These are phyloP conservation scores for Cladosporium sp. DNA, from an alignment of 2,329 filamentous ascomycete species.

Conservation along the genomic window DNA sequence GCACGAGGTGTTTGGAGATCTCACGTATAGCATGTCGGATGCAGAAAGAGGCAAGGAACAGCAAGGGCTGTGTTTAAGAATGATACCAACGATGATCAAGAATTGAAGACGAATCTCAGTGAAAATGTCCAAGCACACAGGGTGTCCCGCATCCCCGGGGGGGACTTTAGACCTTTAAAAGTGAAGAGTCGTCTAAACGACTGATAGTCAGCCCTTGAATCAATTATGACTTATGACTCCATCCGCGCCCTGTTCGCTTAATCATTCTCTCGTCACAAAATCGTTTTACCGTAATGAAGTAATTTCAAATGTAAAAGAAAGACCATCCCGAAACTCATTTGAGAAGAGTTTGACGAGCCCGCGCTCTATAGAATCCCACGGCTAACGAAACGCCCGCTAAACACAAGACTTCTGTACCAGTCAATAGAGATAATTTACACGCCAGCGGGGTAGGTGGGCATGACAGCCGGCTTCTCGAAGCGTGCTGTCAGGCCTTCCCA, in stretches of 20 bases:
- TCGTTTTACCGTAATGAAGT: not conserved
- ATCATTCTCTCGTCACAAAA: not conserved
- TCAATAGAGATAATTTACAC: slow-evolving; percentile 2
- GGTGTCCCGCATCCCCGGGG: too few relatives aligned
- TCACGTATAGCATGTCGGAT: too few relatives aligned
- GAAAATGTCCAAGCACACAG: too few relatives aligned
- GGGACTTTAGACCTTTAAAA: not conserved
- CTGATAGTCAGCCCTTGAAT: not conserved
- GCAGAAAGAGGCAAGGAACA: too few relatives aligned
- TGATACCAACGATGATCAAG: too few relatives aligned
- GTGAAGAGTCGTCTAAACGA: not conserved
- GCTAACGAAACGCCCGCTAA: slow-evolving; percentile 9
- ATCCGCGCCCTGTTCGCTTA: not conserved
- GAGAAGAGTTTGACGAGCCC: not conserved
- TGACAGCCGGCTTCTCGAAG: slow-evolving; percentile 16
- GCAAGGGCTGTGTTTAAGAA: too few relatives aligned
- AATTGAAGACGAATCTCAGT: too few relatives aligned
- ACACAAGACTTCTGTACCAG: slow-evolving; percentile 6
- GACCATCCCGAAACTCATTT: not conserved
- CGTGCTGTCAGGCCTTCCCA: slow-evolving; percentile 19
- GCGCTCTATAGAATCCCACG: not conserved
- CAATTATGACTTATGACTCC: not conserved
- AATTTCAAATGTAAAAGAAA: not conserved
- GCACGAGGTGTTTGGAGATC: too few relatives aligned
- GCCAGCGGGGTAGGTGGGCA: slow-evolving; percentile 19